phyloP scores from a whole-genome alignment of 1,284 basidiomycete species.

The Pyrrhoderma noxium region DNA sequence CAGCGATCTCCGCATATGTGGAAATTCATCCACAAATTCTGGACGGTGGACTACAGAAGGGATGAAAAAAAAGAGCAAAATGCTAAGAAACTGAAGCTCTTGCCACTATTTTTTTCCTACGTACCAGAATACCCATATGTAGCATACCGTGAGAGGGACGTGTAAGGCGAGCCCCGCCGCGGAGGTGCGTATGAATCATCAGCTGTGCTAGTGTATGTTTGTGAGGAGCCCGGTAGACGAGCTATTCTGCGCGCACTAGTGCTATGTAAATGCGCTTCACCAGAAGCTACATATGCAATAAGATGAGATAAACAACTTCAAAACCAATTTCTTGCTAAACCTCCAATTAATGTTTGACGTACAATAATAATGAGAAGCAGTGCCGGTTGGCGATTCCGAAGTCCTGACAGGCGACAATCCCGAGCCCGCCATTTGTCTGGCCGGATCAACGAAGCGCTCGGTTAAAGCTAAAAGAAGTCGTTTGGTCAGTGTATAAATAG shows the following conservation, averaged over 20 bases:
- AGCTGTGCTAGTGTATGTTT: neutral
- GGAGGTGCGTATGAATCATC: neutral
- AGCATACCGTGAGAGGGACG: slow-evolving; percentile 16
- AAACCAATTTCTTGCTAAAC: too few relatives aligned
- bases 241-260: neutral
- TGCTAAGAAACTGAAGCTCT: neutral
- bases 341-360: too few relatives aligned
- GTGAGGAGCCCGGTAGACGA: neutral
- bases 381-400: too few relatives aligned
- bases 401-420: too few relatives aligned
- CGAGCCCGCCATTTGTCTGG: too few relatives aligned
- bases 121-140: neutral
- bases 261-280: neutral
- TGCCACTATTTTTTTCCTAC: neutral
- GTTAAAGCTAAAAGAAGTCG: too few relatives aligned
- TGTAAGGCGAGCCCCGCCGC: neutral
- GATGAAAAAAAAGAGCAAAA: neutral
- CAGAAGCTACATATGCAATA: neutral
- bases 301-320: neutral
- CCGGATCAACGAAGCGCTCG: too few relatives aligned
- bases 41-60: neutral
- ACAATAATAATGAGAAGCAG: too few relatives aligned
- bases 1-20: neutral
- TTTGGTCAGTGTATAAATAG: too few relatives aligned
- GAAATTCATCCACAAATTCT: neutral